These are phyloP conservation scores for Chytriomyces sp. DNA, from an alignment of 192 early-diverging fungal genomes.

Conservation along the genomic window DNA sequence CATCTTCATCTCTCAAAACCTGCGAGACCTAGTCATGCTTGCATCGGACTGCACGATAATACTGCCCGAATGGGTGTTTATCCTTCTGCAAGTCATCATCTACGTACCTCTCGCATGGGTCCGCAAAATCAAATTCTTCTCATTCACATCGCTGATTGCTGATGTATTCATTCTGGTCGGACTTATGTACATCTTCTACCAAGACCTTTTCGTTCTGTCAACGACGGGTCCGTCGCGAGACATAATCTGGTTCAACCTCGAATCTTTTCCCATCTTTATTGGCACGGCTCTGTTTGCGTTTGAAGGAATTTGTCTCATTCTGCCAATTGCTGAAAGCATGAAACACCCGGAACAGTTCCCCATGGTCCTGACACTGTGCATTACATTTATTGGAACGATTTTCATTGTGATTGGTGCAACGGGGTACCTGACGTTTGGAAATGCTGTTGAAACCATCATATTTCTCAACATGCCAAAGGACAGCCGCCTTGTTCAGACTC, in stretches of 20 bases:
- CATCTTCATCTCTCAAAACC: constrained; percentile 88
- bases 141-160: constrained; percentile 83
- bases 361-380: constrained; percentile 76
- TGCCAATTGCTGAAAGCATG: constrained; percentile 88
- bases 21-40: constrained; percentile 71
- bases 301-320: constrained; percentile 87
- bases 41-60: constrained; percentile 67
- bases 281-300: constrained; percentile 94
- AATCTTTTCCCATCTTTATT: constrained; percentile 85
- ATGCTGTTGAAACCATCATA: constrained; percentile 82
- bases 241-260: constrained; percentile 76
- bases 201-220: constrained; percentile 73
- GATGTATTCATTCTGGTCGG: constrained; percentile 93
- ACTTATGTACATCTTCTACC: constrained; percentile 81
- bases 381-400: constrained; percentile 78
- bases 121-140: constrained; percentile 88
- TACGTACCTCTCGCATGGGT: constrained; percentile 88
- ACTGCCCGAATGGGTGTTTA: constrained; percentile 72
- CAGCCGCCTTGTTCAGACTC: constrained; percentile 63
- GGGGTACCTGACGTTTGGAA: constrained; percentile 86
- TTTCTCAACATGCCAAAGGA: constrained; percentile 83
- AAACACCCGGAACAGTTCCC: constrained; percentile 89
- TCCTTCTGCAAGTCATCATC: constrained; percentile 75
- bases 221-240: constrained; percentile 68
- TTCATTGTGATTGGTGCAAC: constrained; percentile 82